Percentiles rank a stretch among this genome's conserved stretches.
Conservation (phyloP, 805 yeast species). For the Clavispora santaluciae region DNA sequence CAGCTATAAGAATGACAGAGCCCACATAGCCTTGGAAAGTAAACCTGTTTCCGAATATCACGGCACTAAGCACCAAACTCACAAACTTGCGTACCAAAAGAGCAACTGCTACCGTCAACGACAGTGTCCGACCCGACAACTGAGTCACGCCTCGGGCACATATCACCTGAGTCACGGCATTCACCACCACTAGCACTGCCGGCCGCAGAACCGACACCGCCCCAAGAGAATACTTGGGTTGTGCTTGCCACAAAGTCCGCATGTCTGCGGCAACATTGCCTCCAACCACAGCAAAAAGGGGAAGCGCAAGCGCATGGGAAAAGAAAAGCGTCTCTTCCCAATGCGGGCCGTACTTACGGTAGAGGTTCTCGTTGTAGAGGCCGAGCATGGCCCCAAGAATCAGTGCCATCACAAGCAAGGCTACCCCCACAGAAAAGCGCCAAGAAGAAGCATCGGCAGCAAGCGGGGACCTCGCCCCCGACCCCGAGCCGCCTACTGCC, state of each 20-base stretch:
- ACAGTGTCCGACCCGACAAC: slow-evolving; percentile 52
- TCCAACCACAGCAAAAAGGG: slow-evolving; percentile 42
- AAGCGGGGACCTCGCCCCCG: slow-evolving; percentile 7
- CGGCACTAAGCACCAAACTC: slow-evolving; percentile 53
- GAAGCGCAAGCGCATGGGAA: slow-evolving; percentile 51
- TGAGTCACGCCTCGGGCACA: slow-evolving; percentile 68
- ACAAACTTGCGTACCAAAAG: slow-evolving; percentile 57
- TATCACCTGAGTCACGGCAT: slow-evolving; percentile 24
- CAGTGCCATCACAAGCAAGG: slow-evolving; percentile 43
- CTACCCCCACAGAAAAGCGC: slow-evolving; percentile 30
- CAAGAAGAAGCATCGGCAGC: neutral
- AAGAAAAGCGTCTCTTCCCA: slow-evolving; percentile 68
- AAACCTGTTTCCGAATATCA: slow-evolving; percentile 45
- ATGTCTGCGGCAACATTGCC: slow-evolving; percentile 16
- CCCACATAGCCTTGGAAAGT: slow-evolving; percentile 41
- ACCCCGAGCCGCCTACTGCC: slow-evolving; percentile 18
- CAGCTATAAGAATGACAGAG: slow-evolving; percentile 46
- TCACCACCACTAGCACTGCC: slow-evolving; percentile 11
- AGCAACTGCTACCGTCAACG: slow-evolving; percentile 59
- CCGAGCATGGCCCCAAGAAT: slow-evolving; percentile 54
- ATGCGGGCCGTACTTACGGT: slow-evolving; percentile 45
- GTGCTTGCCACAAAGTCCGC: neutral
- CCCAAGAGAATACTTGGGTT: neutral
- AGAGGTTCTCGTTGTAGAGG: slow-evolving; percentile 50
- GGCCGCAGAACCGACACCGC: slow-evolving; percentile 11